A percentile compares a stretch with the other conserved stretches of the same genome.
phyloP scores from a whole-genome alignment of 164 flowering plant genomes.

The Umbellularia californica region DNA sequence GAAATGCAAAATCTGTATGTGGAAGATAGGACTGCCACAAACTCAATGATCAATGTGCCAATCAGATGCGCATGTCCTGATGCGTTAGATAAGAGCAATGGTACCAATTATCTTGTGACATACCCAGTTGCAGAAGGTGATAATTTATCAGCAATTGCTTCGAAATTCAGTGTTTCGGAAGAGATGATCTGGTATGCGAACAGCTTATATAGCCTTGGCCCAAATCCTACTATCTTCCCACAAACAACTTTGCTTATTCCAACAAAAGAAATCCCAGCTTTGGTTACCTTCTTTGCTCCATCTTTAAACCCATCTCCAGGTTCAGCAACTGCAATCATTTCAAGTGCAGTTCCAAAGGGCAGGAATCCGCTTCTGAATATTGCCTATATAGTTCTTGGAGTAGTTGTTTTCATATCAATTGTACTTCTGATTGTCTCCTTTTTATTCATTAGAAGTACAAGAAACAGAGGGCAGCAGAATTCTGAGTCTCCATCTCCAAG shows the following conservation, averaged over 20 bases:
- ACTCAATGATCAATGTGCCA: constrained; percentile 27
- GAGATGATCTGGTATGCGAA: constrained; percentile 30
- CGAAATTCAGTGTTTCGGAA: constrained; percentile 25
- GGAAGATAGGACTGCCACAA: background rate
- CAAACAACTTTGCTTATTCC: constrained; percentile 41
- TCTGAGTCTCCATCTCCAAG: constrained; percentile 21
- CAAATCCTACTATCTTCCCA: constrained; percentile 28
- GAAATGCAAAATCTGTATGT: constrained; percentile 20
- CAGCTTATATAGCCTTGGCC: constrained; percentile 12
- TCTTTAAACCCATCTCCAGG: constrained; percentile 11
- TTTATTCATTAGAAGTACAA: constrained; percentile 9
- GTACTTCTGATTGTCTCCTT: constrained; percentile 13
- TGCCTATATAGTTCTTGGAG: constrained; percentile 15
- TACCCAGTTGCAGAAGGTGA: constrained; percentile 38
- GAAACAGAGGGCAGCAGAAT: constrained; percentile 21
- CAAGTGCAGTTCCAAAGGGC: constrained; percentile 3
- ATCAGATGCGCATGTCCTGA: constrained; percentile 49
- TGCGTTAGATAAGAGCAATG: background rate
- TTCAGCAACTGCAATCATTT: constrained; percentile 20
- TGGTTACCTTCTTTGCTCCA: constrained; percentile 12
- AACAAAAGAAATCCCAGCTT: constrained; percentile 15
- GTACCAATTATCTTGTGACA: constrained; percentile 39
- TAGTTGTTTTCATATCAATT: constrained; percentile 11
- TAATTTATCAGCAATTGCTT: constrained; percentile 13
- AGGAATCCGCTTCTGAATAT: constrained; percentile 5